Percentiles rank a stretch among this genome's conserved stretches.
Evolutionary conservation across 345 rosid genomes (phyloP).

Genomic region (Lepidium africanum): DNA sequence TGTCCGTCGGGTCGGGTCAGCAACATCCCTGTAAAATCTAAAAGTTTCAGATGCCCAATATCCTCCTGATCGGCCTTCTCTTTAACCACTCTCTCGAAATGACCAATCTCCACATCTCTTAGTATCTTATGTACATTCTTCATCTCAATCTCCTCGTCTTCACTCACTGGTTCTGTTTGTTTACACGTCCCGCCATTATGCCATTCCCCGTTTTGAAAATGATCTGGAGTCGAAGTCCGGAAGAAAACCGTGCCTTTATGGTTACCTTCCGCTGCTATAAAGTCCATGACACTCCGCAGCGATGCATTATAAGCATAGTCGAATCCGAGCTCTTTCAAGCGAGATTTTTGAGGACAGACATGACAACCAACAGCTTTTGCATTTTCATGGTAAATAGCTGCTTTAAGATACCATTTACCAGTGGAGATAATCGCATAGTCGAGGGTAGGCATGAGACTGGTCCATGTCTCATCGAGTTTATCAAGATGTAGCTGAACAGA

Average conservation of each 20-base stretch:
- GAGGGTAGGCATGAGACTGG: conserved; percentile 35
- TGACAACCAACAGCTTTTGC: conserved; percentile 64
- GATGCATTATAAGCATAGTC: conserved; percentile 63
- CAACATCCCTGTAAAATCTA: conserved; percentile 64
- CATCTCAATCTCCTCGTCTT: conserved; percentile 48
- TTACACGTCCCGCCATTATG: conserved; percentile 72
- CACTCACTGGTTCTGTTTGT: conserved; percentile 48
- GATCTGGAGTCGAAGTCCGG: conserved; percentile 86
- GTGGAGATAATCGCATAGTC: conserved; percentile 79
- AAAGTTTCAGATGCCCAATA: conserved; percentile 50
- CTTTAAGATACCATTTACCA: conserved; percentile 94
- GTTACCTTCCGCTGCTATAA: conserved; percentile 35
- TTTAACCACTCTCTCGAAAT: conserved; percentile 45
- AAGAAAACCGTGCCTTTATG: conserved; percentile 57
- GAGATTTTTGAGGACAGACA: conserved; percentile 47
- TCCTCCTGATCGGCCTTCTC: conserved; percentile 35
- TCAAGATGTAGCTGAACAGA: conserved; percentile 73
- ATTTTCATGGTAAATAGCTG: conserved; percentile 79
- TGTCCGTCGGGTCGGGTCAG: conserved; percentile 83
- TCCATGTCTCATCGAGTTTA: conserved; percentile 72
- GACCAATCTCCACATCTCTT: conserved; percentile 48
- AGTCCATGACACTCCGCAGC: conserved; percentile 53
- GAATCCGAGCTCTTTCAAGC: conserved; percentile 62
- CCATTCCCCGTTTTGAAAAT: conserved; percentile 94
- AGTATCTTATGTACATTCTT: conserved; percentile 57